Base-by-base conservation (phyloP, 345 rosid genomes). In the Heritiera littoralis region DNA sequence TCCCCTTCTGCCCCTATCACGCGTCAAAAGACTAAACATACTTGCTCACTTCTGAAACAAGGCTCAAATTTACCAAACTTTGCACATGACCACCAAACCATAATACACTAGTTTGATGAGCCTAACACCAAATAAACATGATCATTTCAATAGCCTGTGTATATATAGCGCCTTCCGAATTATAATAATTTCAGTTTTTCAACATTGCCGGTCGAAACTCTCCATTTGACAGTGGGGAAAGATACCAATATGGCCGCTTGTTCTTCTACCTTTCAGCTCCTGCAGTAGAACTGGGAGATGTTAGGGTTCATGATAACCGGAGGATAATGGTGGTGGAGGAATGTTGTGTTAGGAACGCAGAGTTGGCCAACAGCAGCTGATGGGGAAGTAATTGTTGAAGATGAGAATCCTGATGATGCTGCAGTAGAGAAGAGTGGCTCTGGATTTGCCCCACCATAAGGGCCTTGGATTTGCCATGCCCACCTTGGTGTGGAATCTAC, bases 401-500 rank as follows among this genome's bases (percentile, higher is more conserved):
- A 78, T 48, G 84, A 76, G 95, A 89, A 91, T 91, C 95, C 92
- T 88, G 93, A 91, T 91, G 95, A 91, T 91, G 93, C 93, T 91
- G 95, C 93, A 84, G 85, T 61, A 82, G 89, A 82, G 85, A 81
- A 86, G 84, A 81, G 65, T 14, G 86, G 84, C 78, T 59, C 81
- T 55, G 83, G 81, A 82, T 78, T 80, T 73, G 81, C 58, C 45
- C 84, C 86, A 6, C 81, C 83, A 23, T 68, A 76, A 61, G 84
- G 84, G 52, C 77, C 79, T 77, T 89, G 87, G 58, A 70, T 72
- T 80, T 81, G 83, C 85, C 87, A 80, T 70, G 81, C 75, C 86
- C 84, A 54, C 20, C 72, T 75, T 38, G 87, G 87, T 30, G 80
- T 18, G 7, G 85, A 58, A 78, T 81, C 85, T 30, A 81, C 72